Base-by-base conservation (phyloP, 345 rosid species). In the Barbarea vulgaris region DNA sequence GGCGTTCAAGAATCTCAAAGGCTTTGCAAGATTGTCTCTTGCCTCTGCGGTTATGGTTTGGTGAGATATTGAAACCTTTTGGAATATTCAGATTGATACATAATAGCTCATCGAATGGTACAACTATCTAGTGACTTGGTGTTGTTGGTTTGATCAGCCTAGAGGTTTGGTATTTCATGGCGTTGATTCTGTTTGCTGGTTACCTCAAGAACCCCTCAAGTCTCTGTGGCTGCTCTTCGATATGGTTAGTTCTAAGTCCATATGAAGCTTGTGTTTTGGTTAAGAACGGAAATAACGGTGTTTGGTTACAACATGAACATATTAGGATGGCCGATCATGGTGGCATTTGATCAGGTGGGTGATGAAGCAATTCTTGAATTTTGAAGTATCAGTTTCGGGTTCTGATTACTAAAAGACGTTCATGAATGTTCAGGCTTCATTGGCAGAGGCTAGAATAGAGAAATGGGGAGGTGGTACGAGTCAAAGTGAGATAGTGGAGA, bases 41-140 rank as follows among this genome's bases (percentile, higher is more conserved):
- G 89, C 89, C 1, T 91, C 95, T 0, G 95, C 95, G 1, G 88
- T 87, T 2, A 89, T 89, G 97, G 85, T 89, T 31, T 89, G 93
- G 97, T 91, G 25, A 81, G 81, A 55, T 19, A 21, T 22, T 47
- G 0, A 36, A 61, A 60, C 41, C 0, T 51, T n/a, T 58, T 54
- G 37, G 17, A 64, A 31, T 47, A n/a, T n/a, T n/a, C 62, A 17
- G 14, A 17, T 30, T 10, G 1, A 50, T 37, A 41, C 53, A 37
- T 33, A 53, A n/a, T 9, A 33, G 21, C 17, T 70, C 30, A 57
- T 56, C 18, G 19, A 18, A 24, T 22, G 6, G 34, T 4, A 22
- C 3, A 48, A 13, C 9, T n/a, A 41, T n/a, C n/a, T n/a, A n/a
- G 33, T 48, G 59, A 52, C 31, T 50, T 50, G 13, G 0, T 37